Evolutionary conservation across 2,329 filamentous ascomycete species (phyloP).

Genomic region (Pleomassaria siparia): DNA sequence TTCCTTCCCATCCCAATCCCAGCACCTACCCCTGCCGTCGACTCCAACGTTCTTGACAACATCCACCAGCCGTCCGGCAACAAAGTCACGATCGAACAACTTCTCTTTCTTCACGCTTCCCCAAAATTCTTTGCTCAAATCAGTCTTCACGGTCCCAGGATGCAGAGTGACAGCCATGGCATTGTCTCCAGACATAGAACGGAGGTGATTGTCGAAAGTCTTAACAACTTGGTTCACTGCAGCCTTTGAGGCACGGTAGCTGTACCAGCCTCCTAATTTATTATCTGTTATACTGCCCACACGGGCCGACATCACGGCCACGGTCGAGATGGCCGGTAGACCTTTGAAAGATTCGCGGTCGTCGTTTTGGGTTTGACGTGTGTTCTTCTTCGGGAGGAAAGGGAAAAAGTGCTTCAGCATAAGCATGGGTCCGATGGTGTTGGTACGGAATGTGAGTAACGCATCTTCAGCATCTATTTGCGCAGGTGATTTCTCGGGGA

Average conservation of each 20-base stretch:
- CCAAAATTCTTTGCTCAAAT: slow-evolving; percentile 74
- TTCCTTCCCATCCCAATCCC: slow-evolving; percentile 45
- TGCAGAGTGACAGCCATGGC: slow-evolving; percentile 72
- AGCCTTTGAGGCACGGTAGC: slow-evolving; percentile 75
- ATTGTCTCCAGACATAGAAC: slow-evolving; percentile 58
- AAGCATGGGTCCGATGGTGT: slow-evolving; percentile 72
- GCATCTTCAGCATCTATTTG: slow-evolving; percentile 65
- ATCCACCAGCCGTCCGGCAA: slow-evolving; percentile 64
- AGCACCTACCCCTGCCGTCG: slow-evolving; percentile 41
- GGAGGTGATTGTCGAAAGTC: slow-evolving; percentile 69
- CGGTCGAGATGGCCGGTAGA: slow-evolving; percentile 59
- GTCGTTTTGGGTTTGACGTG: slow-evolving; percentile 5
- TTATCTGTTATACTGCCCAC: slow-evolving; percentile 77
- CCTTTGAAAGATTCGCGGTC: slow-evolving; percentile 22
- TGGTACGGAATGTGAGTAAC: slow-evolving; percentile 71
- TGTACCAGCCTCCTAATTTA: slow-evolving; percentile 75
- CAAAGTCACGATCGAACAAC: slow-evolving; percentile 67
- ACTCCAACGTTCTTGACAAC: slow-evolving; percentile 69
- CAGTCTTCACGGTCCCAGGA: slow-evolving; percentile 79
- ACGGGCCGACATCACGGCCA: slow-evolving; percentile 75
- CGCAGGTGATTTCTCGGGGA: slow-evolving; percentile 69
- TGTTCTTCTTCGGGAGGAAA: slow-evolving; percentile 64
- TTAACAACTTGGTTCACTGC: slow-evolving; percentile 71
- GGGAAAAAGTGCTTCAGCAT: slow-evolving; percentile 73
- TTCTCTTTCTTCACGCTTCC: slow-evolving; percentile 60